These are phyloP conservation scores for Aegilops bicornis DNA, from an alignment of 176 grass and related monocot genomes.

Conservation along the genomic window DNA sequence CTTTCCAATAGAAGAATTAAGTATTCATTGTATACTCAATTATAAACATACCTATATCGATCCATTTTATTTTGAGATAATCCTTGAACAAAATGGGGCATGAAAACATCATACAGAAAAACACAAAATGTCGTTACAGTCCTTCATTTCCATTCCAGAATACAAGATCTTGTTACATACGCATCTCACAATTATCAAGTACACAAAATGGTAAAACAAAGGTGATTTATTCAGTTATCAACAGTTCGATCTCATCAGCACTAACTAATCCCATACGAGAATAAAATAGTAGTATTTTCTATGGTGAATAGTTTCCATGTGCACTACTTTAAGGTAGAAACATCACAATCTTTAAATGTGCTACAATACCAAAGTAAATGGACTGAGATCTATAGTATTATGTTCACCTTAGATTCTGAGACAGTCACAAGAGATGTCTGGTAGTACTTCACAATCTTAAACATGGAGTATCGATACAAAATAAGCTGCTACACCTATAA, in stretches of 20 bases:
- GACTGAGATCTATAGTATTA: neutral
- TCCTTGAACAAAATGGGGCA: neutral
- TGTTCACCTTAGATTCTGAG: too few relatives aligned
- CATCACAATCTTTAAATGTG: neutral
- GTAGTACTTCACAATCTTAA: neutral
- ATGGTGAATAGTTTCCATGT: neutral
- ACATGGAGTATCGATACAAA: neutral
- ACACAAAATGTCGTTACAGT: neutral
- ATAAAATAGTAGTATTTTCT: constrained; percentile 1
- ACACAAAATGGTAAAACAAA: neutral
- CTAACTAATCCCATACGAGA: neutral
- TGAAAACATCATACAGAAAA: neutral
- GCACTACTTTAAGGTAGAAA: neutral
- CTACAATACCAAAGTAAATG: neutral
- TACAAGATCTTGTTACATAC: neutral
- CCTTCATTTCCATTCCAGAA: neutral
- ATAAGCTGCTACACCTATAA: neutral
- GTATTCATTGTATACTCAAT: neutral
- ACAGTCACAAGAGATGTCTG: neutral
- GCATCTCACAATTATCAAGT: neutral
- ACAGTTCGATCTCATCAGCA: neutral
- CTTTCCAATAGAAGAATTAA: neutral
- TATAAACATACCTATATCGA: neutral
- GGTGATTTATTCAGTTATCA: neutral
- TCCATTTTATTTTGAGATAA: neutral